These are phyloP conservation scores for Botrytis medusae DNA, from an alignment of 2,329 filamentous ascomycete species.

Conservation along the genomic window DNA sequence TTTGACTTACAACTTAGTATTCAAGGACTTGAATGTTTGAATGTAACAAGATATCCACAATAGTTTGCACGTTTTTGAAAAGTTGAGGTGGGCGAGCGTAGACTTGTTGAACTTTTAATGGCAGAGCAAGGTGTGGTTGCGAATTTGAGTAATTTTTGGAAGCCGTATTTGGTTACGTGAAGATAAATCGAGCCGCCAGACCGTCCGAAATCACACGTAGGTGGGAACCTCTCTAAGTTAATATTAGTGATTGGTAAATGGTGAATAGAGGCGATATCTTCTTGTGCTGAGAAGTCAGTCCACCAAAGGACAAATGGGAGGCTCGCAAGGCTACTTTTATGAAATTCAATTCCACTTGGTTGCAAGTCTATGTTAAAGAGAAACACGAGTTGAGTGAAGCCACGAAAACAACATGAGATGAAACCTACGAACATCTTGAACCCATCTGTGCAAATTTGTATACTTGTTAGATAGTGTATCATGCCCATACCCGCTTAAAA, in stretches of 20 bases:
- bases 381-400: neutral
- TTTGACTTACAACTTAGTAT: neutral
- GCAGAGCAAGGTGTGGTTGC: neutral
- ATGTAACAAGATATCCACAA: neutral
- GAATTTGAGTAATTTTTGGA: neutral
- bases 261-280: neutral
- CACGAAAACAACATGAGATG: neutral
- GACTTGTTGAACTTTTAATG: neutral
- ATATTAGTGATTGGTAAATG: too few relatives aligned
- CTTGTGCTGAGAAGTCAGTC: neutral
- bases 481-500: too few relatives aligned
- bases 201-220: neutral
- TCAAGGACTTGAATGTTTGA: neutral
- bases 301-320: neutral
- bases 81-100: neutral
- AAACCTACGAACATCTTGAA: neutral
- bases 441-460: too few relatives aligned
- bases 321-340: neutral
- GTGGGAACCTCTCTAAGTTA: rapidly evolving
- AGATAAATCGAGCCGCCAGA: neutral
- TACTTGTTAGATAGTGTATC: too few relatives aligned
- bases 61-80: neutral
- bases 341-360: neutral
- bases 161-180: neutral
- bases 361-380: neutral